phyloP scores from a whole-genome alignment of 352 stramenopile species.

The Nannochloropsis limnetica region DNA sequence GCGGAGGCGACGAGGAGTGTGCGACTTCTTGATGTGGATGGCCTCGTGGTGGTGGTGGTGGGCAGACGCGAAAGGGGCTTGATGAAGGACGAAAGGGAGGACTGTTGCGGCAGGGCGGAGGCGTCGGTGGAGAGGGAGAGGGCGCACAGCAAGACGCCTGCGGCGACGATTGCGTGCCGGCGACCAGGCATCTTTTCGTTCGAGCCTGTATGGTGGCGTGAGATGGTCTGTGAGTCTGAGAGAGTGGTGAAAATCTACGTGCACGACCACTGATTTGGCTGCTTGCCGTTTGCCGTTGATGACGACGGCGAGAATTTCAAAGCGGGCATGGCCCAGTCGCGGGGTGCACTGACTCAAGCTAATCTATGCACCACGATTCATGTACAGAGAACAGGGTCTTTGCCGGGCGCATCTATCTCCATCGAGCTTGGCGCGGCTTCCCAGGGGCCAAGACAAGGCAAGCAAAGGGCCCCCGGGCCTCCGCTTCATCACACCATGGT shows the following conservation, averaged over 20 bases:
- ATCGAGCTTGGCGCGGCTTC: neutral
- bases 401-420: no score
- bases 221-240: neutral
- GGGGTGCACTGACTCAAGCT: neutral
- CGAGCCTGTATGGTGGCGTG: neutral
- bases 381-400: neutral
- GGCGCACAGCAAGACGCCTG: neutral
- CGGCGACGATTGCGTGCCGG: neutral
- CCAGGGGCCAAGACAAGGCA: neutral
- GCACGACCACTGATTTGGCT: neutral
- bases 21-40: neutral
- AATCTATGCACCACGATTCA: neutral
- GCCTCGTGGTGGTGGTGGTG: neutral
- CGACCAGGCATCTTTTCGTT: neutral
- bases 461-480: neutral
- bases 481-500: neutral
- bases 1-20: neutral
- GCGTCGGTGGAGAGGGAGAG: neutral
- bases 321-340: neutral
- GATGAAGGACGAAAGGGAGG: neutral
- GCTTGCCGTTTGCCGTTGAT: neutral
- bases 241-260: neutral
- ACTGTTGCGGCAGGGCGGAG: neutral
- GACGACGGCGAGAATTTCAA: neutral
- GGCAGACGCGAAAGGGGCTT: neutral